Percentiles rank a stretch among this genome's conserved stretches.
These are phyloP conservation scores for Grosmannia clavigera DNA, from an alignment of 2,329 filamentous ascomycete species.

Conservation along the genomic window DNA sequence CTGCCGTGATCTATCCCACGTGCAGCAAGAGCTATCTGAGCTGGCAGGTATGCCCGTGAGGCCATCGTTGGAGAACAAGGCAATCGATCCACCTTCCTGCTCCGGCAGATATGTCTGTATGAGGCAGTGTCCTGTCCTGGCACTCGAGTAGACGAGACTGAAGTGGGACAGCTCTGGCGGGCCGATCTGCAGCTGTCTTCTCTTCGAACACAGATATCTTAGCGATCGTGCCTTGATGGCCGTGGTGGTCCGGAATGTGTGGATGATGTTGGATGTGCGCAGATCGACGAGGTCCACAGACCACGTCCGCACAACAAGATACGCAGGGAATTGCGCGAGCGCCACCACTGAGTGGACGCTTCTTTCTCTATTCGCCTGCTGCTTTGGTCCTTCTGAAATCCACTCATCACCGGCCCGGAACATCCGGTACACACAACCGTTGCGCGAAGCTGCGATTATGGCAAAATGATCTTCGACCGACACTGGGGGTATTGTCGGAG, in stretches of 20 bases:
- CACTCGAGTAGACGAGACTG: constrained; percentile 50
- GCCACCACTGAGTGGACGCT: constrained; percentile 46
- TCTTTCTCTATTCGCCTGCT: constrained; percentile 24
- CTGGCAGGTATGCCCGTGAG: constrained; percentile 15
- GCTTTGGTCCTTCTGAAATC: constrained; percentile 34
- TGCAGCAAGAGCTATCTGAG: constrained; percentile 30
- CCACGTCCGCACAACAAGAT: constrained; percentile 45
- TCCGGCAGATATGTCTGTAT: constrained; percentile 50
- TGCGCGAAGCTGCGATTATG: constrained; percentile 36
- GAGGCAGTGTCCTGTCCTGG: constrained; percentile 47
- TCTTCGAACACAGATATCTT: constrained; percentile 43
- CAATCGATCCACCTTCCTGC: constrained; percentile 42
- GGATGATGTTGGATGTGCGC: constrained; percentile 39
- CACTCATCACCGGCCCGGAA: constrained; percentile 31
- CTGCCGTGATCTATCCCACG: constrained; percentile 40
- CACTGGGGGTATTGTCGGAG: background rate
- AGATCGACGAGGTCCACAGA: constrained; percentile 52
- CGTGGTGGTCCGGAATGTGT: constrained; percentile 45
- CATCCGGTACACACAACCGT: constrained; percentile 37
- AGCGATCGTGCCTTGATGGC: constrained; percentile 47
- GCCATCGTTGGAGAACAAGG: constrained; percentile 38
- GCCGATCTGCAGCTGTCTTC: constrained; percentile 38
- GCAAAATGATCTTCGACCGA: constrained; percentile 15
- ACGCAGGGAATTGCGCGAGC: constrained; percentile 43
- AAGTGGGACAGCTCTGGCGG: constrained; percentile 46